phyloP scores from a whole-genome alignment of 225 moss, liverwort and hornwort genomes.

The Sphagnum contortum region DNA sequence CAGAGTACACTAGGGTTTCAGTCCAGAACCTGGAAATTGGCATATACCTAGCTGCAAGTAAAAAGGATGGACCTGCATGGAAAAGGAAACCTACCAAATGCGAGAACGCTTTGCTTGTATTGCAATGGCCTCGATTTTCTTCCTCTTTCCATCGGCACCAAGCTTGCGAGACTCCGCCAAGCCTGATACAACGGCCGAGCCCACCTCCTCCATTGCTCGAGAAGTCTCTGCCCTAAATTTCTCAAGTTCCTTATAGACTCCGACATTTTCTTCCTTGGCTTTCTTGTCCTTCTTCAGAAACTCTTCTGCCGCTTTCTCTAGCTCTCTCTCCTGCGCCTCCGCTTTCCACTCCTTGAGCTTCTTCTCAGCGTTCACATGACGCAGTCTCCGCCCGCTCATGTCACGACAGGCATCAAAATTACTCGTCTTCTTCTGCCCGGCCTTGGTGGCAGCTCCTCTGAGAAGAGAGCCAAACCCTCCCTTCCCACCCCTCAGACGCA shows the following conservation, averaged over 20 bases:
- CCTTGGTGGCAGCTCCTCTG: constrained; percentile 87
- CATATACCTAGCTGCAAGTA: no score
- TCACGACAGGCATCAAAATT: constrained; percentile 98
- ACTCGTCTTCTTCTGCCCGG: constrained; percentile 94
- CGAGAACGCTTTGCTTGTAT: constrained; percentile 50
- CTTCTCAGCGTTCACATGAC: constrained; percentile 93
- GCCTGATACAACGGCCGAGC: constrained; percentile 69
- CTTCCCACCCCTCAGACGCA: constrained; percentile 81
- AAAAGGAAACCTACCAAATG: constrained; percentile 24
- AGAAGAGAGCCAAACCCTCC: constrained; percentile 88
- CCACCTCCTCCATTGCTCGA: constrained; percentile 54
- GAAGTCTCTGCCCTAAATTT: constrained; percentile 59
- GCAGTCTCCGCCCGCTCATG: constrained; percentile 89
- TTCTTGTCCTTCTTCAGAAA: constrained; percentile 76
- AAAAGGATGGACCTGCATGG: no score
- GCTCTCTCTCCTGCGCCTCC: constrained; percentile 72
- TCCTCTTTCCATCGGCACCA: constrained; percentile 54
- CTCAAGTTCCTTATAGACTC: constrained; percentile 59
- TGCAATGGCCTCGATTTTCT: constrained; percentile 74
- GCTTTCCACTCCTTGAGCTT: constrained; percentile 91
- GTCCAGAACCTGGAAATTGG: no score
- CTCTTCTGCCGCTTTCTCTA: constrained; percentile 80
- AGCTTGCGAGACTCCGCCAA: constrained; percentile 55
- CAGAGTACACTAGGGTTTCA: not conserved
- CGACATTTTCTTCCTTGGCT: constrained; percentile 69